phyloP scores from a whole-genome alignment of 1,284 basidiomycete species.

The Ustilago tritici region DNA sequence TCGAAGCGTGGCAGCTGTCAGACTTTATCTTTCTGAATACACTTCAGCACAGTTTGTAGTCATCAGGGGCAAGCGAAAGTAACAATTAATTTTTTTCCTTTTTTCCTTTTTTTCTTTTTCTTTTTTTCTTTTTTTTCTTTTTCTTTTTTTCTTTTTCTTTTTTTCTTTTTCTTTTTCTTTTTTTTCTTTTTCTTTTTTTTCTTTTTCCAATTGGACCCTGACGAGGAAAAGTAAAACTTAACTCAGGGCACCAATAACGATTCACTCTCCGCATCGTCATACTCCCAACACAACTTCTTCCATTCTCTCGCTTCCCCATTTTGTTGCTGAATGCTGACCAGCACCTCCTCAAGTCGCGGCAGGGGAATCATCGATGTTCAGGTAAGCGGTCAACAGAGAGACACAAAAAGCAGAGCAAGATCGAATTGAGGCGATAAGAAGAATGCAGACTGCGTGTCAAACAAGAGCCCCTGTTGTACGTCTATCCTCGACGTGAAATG shows the following conservation, averaged over 20 bases:
- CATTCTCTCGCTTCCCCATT: background rate
- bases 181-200: too few species aligned
- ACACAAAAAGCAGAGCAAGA: background rate
- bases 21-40: constrained; percentile 1
- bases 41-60: background rate
- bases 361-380: background rate
- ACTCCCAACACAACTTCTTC: background rate
- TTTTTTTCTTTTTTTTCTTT: too few species aligned
- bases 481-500: background rate
- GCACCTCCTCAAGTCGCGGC: too few species aligned
- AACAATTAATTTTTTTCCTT: background rate
- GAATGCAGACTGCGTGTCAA: background rate
- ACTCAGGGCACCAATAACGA: constrained; percentile 3
- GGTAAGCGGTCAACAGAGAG: too few species aligned
- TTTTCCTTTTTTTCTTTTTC: background rate
- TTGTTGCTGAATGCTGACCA: too few species aligned
- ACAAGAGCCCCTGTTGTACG: background rate
- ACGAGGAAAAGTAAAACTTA: constrained; percentile 14
- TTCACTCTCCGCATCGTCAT: constrained; percentile 12
- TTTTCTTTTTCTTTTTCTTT: too few species aligned
- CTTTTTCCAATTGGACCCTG: constrained; percentile 13
- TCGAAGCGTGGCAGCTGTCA: constrained; percentile 24
- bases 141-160: too few species aligned
- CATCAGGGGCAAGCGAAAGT: background rate
- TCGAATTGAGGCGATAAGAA: background rate